Base-by-base conservation (phyloP, 2,329 filamentous ascomycete genomes). In the Pestalotiopsis sp. region DNA sequence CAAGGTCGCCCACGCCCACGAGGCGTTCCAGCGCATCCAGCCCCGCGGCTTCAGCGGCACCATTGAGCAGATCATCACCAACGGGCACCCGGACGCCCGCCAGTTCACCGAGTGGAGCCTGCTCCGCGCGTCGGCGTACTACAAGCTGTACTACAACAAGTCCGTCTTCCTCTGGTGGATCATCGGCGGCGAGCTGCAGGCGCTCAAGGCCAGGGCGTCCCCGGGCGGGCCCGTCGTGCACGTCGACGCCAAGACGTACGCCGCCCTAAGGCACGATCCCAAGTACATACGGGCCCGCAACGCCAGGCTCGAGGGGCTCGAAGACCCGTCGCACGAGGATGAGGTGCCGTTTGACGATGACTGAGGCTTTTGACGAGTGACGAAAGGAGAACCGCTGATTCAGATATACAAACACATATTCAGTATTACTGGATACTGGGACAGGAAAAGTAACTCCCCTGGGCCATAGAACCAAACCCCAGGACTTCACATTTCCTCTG, bases 91-190 rank as follows among this genome's bases (percentile, higher is more conserved):
- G 4, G 58, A 69, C 1, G 71, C 75, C 5, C 68, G 74, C 0
- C 77, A 78, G 1, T 67, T 80, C 12, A 82, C 80, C 31, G 75
- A 71, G 3, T 89, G 86, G 86, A 79, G 81, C 3, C 75, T 86
- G 2, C 75, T 89, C 17, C 86, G 86, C 68, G 87, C 87, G 0
- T 87, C 86, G 1, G 78, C 78, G 3, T 76, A 81, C 3, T 88
- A 86, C 73, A 82, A 81, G 57, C 56, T 78, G n/a, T 80, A 77
- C 45, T 78, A 81, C 71, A 65, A 69, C 0, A 68, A 4, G 0
- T 68, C 76, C 0, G 72, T 57, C 0, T 83, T 88, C 66, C 73
- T 80, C 1, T 89, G 85, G 85, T 75, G 75, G 12, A 80, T 89
- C 69, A 83, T 83, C 0, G 86, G 86, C 0, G 78, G 76, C 1